Evolutionary conservation across 306 rosid species (phyloP).

Genomic region (Styphnolobium japonicum): DNA sequence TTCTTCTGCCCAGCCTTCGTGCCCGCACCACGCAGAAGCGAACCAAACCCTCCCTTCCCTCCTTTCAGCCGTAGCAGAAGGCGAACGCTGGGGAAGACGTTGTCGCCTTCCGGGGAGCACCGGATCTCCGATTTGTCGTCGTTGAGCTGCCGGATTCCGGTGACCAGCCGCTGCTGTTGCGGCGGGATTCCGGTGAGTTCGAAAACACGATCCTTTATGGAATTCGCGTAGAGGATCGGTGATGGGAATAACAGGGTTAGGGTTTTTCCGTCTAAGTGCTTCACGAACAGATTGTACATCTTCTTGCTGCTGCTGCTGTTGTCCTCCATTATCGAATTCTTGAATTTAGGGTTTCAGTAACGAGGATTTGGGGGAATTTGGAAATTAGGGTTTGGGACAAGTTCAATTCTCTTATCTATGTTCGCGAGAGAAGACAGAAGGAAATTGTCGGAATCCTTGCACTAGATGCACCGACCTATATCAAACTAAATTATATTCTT

Average conservation of each 20-base stretch:
- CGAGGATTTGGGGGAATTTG: background rate
- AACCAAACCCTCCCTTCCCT: constrained; percentile 97
- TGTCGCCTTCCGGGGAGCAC: constrained; percentile 33
- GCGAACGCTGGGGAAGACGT: constrained; percentile 61
- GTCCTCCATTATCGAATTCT: constrained; percentile 47
- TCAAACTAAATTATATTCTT: no score
- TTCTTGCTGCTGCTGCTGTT: background rate
- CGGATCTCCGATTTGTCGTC: constrained; percentile 44
- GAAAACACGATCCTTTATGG: constrained; percentile 58
- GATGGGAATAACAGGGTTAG: constrained; percentile 61
- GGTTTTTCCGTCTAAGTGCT: constrained; percentile 79
- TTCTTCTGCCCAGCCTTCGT: constrained; percentile 96
- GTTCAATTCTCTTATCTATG: no score
- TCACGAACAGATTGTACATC: constrained; percentile 74
- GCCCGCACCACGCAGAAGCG: constrained; percentile 88
- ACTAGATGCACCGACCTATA: no score
- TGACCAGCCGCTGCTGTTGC: constrained; percentile 66
- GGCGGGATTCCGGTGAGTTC: constrained; percentile 68
- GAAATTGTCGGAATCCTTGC: no score
- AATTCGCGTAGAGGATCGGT: constrained; percentile 39
- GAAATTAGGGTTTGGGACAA: constrained; percentile 14
- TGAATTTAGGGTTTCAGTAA: no score
- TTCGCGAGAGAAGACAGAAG: background rate
- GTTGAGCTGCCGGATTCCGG: constrained; percentile 58
- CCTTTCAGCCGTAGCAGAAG: constrained; percentile 69